Conservation (phyloP, 306 rosid species). For the Gillenia trifoliata region DNA sequence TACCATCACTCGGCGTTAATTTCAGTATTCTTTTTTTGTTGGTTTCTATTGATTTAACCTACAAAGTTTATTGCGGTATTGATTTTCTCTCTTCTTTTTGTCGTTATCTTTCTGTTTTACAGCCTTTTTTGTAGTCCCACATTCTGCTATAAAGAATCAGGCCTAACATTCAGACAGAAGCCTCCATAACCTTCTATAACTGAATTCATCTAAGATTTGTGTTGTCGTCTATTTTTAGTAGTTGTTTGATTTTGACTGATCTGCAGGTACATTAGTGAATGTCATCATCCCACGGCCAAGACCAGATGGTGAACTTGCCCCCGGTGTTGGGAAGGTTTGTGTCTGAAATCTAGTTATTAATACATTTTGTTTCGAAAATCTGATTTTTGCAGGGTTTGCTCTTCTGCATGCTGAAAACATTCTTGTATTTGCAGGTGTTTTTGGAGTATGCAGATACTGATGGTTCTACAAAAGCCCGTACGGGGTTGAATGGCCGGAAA, state of each 20-base stretch:
- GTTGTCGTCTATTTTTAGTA: constrained; percentile 15
- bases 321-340: constrained; percentile 87
- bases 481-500: constrained; percentile 81
- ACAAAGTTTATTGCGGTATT: constrained; percentile 27
- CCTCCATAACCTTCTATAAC: constrained; percentile 60
- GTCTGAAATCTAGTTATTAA: background rate
- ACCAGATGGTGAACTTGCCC: constrained; percentile 48
- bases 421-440: constrained; percentile 53
- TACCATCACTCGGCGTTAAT: background rate
- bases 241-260: constrained; percentile 11
- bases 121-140: constrained; percentile 66
- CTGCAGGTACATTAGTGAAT: constrained; percentile 75
- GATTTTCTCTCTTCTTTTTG: constrained; percentile 27
- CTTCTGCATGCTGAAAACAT: background rate
- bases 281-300: constrained; percentile 83
- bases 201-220: constrained; percentile 23
- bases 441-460: constrained; percentile 84
- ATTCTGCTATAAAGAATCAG: constrained; percentile 75
- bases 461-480: constrained; percentile 76
- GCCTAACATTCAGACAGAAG: constrained; percentile 78
- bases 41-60: constrained; percentile 4
- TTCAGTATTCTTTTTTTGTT: background rate
- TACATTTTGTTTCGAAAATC: background rate
- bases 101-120: constrained; percentile 66
- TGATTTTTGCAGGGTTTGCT: background rate